These are phyloP conservation scores for Akanthomyces dipterigenus DNA, from an alignment of 2,329 filamentous ascomycete species.

Conservation along the genomic window DNA sequence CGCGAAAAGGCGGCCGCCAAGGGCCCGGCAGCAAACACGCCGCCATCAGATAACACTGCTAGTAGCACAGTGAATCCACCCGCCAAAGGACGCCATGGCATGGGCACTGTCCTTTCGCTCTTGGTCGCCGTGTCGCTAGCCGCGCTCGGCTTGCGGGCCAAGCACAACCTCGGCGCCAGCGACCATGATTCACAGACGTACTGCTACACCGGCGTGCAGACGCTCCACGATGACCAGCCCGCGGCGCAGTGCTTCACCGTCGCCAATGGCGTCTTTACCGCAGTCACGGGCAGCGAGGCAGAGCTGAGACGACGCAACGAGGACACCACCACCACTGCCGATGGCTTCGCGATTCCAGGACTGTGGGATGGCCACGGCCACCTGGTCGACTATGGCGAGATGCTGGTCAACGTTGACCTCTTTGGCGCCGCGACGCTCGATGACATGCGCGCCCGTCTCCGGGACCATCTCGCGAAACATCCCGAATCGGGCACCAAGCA, in stretches of 20 bases:
- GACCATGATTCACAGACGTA: slow-evolving; percentile 19
- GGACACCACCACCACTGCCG: not conserved
- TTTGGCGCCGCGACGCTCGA: slow-evolving; percentile 51
- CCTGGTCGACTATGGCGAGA: slow-evolving; percentile 59
- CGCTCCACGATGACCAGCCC: slow-evolving; percentile 29
- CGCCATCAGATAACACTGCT: not conserved
- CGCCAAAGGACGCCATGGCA: not conserved
- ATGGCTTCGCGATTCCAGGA: slow-evolving; percentile 56
- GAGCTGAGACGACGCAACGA: slow-evolving; percentile 15
- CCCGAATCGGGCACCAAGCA: slow-evolving; percentile 44
- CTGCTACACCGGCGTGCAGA: slow-evolving; percentile 35
- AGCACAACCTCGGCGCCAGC: not conserved
- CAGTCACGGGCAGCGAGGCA: slow-evolving; percentile 34
- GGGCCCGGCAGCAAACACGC: not conserved
- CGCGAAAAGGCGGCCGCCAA: not conserved
- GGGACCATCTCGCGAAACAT: slow-evolving; percentile 42
- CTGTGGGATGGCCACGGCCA: slow-evolving; percentile 68
- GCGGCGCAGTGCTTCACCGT: slow-evolving; percentile 51
- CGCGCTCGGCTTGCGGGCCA: not conserved
- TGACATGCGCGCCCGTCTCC: slow-evolving; percentile 47
- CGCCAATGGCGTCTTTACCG: slow-evolving; percentile 41
- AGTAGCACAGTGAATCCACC: not conserved
- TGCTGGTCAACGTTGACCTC: slow-evolving; percentile 58
- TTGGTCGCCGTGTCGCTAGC: not conserved
- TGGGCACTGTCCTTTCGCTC: not conserved